phyloP scores from a whole-genome alignment of 768 basidiomycete species.

The Panaeolus papilionaceus region DNA sequence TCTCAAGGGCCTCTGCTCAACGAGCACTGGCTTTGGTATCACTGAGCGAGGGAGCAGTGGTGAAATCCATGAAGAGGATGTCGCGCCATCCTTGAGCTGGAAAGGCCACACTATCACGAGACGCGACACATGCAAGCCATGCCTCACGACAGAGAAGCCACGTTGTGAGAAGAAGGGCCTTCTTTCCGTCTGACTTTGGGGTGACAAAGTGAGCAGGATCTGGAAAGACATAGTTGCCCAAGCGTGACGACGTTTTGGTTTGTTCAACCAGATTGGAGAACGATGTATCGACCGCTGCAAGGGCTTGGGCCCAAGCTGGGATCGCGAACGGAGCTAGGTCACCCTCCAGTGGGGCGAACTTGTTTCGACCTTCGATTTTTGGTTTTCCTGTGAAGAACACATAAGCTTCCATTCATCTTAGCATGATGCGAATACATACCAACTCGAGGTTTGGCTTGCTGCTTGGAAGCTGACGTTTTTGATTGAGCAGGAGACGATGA shows the following conservation, averaged over 20 bases:
- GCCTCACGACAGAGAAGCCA: constrained; percentile 15
- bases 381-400: too few species aligned
- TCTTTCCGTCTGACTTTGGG: not conserved
- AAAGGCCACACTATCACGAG: not conserved
- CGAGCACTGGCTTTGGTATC: constrained; percentile 15
- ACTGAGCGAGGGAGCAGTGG: not conserved
- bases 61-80: constrained; percentile 10
- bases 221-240: not conserved
- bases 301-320: not conserved
- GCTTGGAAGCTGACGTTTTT: too few species aligned
- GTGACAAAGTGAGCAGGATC: not conserved
- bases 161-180: constrained; percentile 10
- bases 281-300: not conserved
- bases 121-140: constrained; percentile 12
- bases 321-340: constrained; percentile 15
- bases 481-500: too few species aligned
- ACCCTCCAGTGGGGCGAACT: constrained; percentile 11
- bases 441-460: too few species aligned
- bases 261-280: not conserved
- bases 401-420: too few species aligned
- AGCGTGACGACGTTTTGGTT: not conserved
- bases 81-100: constrained; percentile 15
- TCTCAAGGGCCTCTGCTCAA: constrained; percentile 10
- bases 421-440: too few species aligned
- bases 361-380: constrained; percentile 7